These are phyloP conservation scores for Erythrobasidium yunnanense DNA, from an alignment of 768 basidiomycete genomes.

Conservation along the genomic window DNA sequence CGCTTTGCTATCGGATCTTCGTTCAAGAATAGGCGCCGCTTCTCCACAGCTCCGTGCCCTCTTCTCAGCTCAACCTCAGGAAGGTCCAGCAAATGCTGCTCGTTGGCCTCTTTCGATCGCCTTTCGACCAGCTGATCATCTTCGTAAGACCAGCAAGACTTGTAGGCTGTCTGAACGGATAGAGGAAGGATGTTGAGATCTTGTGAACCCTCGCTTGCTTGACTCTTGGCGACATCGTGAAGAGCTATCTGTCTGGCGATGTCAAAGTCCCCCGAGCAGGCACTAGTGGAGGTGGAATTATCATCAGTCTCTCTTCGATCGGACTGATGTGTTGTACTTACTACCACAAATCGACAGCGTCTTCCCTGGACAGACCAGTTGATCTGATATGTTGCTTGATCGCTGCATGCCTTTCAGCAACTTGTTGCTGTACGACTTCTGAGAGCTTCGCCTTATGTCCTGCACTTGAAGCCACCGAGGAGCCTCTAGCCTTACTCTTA, in stretches of 20 bases:
- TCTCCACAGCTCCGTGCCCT: background rate
- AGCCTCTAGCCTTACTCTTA: no score
- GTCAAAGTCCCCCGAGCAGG: constrained; percentile 3
- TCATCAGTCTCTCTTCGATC: background rate
- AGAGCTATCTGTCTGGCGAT: background rate
- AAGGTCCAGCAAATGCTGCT: background rate
- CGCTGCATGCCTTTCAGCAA: background rate
- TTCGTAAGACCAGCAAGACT: background rate
- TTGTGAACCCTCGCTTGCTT: background rate
- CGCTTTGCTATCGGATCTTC: constrained; percentile 3
- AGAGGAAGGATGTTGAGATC: background rate
- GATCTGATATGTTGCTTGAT: background rate
- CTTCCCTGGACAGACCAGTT: background rate
- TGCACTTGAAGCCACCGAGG: no score
- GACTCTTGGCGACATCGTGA: background rate
- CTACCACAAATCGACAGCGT: constrained; percentile 5
- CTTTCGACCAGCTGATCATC: constrained; percentile 10
- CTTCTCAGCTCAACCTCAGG: background rate
- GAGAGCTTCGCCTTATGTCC: no score
- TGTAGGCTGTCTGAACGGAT: background rate
- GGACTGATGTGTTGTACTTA: background rate
- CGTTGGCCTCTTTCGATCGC: background rate
- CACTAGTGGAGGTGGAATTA: background rate
- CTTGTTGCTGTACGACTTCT: no score
- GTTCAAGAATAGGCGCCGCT: background rate